A percentile compares a stretch with the other conserved stretches of the same genome.
phyloP scores from a whole-genome alignment of 2,329 filamentous ascomycete genomes.

The Ophiosphaerella narmari region DNA sequence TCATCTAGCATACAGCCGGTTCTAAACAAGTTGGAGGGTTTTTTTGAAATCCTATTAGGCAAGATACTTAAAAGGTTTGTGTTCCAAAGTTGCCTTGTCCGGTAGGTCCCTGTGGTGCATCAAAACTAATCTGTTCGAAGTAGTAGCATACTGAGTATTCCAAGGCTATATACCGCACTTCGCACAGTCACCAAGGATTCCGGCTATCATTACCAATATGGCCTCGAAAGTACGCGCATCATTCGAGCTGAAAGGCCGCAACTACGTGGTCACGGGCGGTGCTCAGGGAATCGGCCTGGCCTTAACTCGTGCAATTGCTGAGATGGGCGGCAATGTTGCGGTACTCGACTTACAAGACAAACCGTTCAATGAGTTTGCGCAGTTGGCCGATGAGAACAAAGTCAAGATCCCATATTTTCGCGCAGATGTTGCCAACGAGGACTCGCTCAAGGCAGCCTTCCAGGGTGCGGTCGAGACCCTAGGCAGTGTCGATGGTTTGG shows the following conservation, averaged over 20 bases:
- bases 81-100: too few relatives aligned
- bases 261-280: conserved; percentile 5
- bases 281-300: conserved; percentile 5
- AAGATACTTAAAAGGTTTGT: too few relatives aligned
- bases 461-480: neutral
- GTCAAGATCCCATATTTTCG: neutral
- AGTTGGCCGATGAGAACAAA: neutral
- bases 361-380: conserved; percentile 1
- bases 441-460: too few relatives aligned
- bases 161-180: too few relatives aligned
- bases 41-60: too few relatives aligned
- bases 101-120: too few relatives aligned
- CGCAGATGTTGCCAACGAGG: neutral
- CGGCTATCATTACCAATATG: neutral
- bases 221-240: too few relatives aligned
- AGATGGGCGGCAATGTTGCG: conserved; percentile 5
- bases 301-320: neutral
- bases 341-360: conserved; percentile 2
- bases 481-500: neutral
- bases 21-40: too few relatives aligned
- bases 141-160: too few relatives aligned
- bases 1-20: too few relatives aligned
- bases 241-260: conserved; percentile 1
- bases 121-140: too few relatives aligned
- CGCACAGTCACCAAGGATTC: too few relatives aligned